A percentile compares a stretch with the other conserved stretches of the same genome.
phyloP scores from a whole-genome alignment of 202 grass and related monocot species.

The Setaria italica region DNA sequence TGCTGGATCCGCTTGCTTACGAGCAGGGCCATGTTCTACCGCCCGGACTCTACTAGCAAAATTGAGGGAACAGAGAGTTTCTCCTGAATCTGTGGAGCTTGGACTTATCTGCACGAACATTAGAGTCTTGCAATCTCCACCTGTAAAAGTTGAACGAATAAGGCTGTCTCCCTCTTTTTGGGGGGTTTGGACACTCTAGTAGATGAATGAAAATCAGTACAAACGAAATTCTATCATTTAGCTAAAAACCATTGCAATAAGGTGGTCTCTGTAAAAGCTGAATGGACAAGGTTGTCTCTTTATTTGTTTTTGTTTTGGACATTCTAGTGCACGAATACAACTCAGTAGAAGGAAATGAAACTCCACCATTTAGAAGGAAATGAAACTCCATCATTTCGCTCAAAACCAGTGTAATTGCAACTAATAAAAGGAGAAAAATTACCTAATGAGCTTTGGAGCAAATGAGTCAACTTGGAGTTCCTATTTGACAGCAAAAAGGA shows the following conservation, averaged over 20 bases:
- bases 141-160: slow-evolving; percentile 51
- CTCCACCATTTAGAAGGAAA: slow-evolving; percentile 12
- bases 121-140: slow-evolving; percentile 97
- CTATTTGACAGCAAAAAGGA: slow-evolving; percentile 54
- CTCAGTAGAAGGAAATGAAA: slow-evolving; percentile 4
- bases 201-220: slow-evolving; percentile 1
- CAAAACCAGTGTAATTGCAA: background rate
- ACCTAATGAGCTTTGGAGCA: slow-evolving; percentile 97
- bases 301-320: background rate
- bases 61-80: slow-evolving; percentile 86
- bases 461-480: slow-evolving; percentile 96
- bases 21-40: slow-evolving; percentile 84
- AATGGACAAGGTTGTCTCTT: slow-evolving; percentile 6
- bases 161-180: background rate
- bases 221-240: slow-evolving; percentile 28
- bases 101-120: slow-evolving; percentile 98
- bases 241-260: slow-evolving; percentile 3
- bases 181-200: background rate
- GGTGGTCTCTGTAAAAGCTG: slow-evolving; percentile 48
- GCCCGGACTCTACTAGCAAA: slow-evolving; percentile 92
- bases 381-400: slow-evolving; percentile 19
- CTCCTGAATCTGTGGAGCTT: slow-evolving; percentile 81
- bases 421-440: slow-evolving; percentile 36
- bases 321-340: slow-evolving; percentile 10
- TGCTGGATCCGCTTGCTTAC: slow-evolving; percentile 79